A percentile compares a stretch with the other conserved stretches of the same genome.
phyloP scores from a whole-genome alignment of 768 basidiomycete genomes.

The Cyathus striatus region DNA sequence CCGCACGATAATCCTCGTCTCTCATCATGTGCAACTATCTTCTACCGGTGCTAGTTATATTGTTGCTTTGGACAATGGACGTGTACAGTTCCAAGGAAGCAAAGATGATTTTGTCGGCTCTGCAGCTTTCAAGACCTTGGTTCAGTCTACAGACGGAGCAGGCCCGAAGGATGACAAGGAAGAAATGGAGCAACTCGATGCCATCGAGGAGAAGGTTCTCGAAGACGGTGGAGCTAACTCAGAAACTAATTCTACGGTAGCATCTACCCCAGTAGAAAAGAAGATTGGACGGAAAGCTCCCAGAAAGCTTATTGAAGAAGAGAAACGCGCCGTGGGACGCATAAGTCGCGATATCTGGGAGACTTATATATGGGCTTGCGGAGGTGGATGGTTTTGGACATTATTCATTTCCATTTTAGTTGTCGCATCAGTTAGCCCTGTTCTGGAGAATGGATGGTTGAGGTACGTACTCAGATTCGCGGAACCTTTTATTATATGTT shows the following conservation, averaged over 20 bases:
- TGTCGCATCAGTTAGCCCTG: conserved; percentile 57
- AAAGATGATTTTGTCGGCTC: conserved; percentile 61
- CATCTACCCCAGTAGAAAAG: conserved; percentile 21
- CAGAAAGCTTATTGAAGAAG: conserved; percentile 82
- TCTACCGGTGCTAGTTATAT: conserved; percentile 76
- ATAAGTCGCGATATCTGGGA: conserved; percentile 65
- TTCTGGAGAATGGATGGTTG: conserved; percentile 71
- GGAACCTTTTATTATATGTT: conserved; percentile 1
- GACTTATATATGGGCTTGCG: conserved; percentile 30
- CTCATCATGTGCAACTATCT: conserved; percentile 91
- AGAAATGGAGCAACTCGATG: conserved; percentile 28
- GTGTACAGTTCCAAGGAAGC: conserved; percentile 69
- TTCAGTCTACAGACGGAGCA: conserved; percentile 44
- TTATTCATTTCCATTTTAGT: conserved; percentile 48
- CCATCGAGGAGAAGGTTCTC: conserved; percentile 14
- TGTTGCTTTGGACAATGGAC: conserved; percentile 79
- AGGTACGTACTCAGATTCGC: conserved; percentile 27
- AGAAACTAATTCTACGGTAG: conserved; percentile 34
- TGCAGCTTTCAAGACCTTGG: conserved; percentile 57
- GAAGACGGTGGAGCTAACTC: conserved; percentile 16
- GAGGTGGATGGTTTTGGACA: conserved; percentile 53
- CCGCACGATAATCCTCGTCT: conserved; percentile 88
- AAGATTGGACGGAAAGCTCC: conserved; percentile 36
- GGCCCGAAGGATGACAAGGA: conserved; percentile 42
- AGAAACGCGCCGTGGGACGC: conserved; percentile 70